A percentile compares a stretch with the other conserved stretches of the same genome.
Conservation (phyloP, 495 filamentous ascomycete species). For the Daldinia concentrica region DNA sequence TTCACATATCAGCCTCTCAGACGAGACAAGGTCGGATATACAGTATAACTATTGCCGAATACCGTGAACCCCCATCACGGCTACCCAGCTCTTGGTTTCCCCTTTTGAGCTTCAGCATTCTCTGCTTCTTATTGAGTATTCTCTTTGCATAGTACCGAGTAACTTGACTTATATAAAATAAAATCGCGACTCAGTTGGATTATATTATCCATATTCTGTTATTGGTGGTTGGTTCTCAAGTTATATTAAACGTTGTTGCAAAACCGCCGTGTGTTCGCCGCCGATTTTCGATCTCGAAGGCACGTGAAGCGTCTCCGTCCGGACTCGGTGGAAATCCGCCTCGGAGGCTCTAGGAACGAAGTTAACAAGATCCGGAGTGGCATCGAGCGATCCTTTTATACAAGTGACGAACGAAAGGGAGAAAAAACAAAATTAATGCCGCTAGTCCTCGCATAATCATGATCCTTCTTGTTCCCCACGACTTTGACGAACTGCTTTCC, state of each 20-base stretch:
- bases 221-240: slow-evolving; percentile 15
- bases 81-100: slow-evolving; percentile 12
- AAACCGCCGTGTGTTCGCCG: slow-evolving; percentile 9
- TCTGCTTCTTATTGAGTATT: slow-evolving; percentile 7
- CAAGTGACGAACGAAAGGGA: slow-evolving; percentile 5
- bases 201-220: slow-evolving; percentile 1
- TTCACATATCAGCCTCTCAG: neutral
- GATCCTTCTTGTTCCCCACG: slow-evolving; percentile 45
- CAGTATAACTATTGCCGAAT: slow-evolving; percentile 41
- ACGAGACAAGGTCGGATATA: slow-evolving; percentile 19
- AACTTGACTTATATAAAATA: slow-evolving; percentile 19
- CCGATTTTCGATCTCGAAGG: slow-evolving; percentile 15
- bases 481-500: slow-evolving; percentile 47
- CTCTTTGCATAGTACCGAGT: slow-evolving; percentile 9
- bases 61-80: slow-evolving; percentile 37
- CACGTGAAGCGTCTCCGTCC: slow-evolving; percentile 27
- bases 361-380: slow-evolving; percentile 2
- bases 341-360: slow-evolving; percentile 7
- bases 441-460: slow-evolving; percentile 40
- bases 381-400: slow-evolving; percentile 29
- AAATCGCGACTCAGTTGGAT: neutral
- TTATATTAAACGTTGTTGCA: slow-evolving; percentile 23
- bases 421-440: slow-evolving; percentile 24
- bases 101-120: slow-evolving; percentile 1
- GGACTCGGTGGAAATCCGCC: slow-evolving; percentile 26